phyloP scores from a whole-genome alignment of 108 stramenopile genomes.

The Hondaea fermentalgiana region DNA sequence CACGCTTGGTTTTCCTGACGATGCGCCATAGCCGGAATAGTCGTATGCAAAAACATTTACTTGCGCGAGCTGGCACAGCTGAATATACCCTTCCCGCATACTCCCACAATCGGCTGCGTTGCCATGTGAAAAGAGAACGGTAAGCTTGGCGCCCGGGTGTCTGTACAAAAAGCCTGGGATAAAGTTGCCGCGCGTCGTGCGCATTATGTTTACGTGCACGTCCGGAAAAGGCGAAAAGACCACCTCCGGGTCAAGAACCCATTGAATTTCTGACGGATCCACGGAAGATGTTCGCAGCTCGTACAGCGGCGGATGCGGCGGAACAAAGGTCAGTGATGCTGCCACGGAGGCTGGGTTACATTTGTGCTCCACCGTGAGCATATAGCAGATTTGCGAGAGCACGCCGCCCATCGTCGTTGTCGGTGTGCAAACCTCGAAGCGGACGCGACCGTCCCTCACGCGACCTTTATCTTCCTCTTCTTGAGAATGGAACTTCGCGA shows the following conservation, averaged over 20 bases:
- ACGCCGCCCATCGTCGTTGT: neutral
- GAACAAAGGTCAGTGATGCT: neutral
- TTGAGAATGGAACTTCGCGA: too few relatives aligned
- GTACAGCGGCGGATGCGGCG: neutral
- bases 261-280: neutral
- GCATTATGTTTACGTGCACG: neutral
- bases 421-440: neutral
- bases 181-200: neutral
- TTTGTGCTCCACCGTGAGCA: neutral
- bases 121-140: neutral
- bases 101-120: neutral
- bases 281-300: neutral
- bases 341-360: neutral
- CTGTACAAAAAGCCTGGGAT: neutral
- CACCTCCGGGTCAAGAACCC: neutral
- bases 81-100: slow-evolving; percentile 1
- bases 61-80: neutral
- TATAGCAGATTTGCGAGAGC: neutral
- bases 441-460: too few relatives aligned
- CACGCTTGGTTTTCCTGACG: neutral
- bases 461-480: too few relatives aligned
- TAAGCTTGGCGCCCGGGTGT: neutral
- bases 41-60: neutral
- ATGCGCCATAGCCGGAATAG: neutral
- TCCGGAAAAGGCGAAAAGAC: neutral